Base-by-base conservation (phyloP, 805 yeast genomes). In the Metschnikowia colocasiae region DNA sequence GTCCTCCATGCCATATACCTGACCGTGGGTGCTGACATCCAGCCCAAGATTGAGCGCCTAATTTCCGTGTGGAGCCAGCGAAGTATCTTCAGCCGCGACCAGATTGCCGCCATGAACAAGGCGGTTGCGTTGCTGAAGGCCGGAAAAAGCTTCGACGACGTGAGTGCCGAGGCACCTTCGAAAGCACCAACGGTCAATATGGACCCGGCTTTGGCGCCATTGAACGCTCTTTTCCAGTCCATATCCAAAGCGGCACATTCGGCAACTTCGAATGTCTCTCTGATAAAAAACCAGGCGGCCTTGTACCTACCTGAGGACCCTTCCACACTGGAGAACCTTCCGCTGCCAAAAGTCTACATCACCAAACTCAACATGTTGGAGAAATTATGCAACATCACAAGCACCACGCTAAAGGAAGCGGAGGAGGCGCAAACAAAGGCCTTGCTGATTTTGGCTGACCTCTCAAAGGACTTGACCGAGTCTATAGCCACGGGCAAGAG, bases 1-100 rank as follows among this genome's bases (percentile, higher is more conserved):
- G 73, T 75, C 1, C 53, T 82, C 41, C 51, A 56, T 3, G 50
- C 60, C 6, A 64, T 70, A 2, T 67, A 63, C 48, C 50, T 58
- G 8, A 33, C 56, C 3, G 59, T 75, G 18, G 73, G 68, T 45
- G 46, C 56, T 2, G 45, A 59, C n/a, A 63, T 76, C 9, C 73
- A 73, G 49, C 75, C 74, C 9, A 80, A 76, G 51, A 71, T 80
- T 18, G 69, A 64, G 27, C 70, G 84, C 44, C 71, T 81, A 22
- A 64, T 83, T 4, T 71, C 67, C 40, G 83, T 83, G 12, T 80
- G 87, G 85, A 71, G 68, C 43, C 80, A 81, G 36, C 62, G 88
- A 43, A 58, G 58, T 13, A 74, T 83, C 1, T 81, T 78, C 50
- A 42, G 46, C 6, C 42, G 49, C 1, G 47, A 45, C 6, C 68